Evolutionary conservation across 345 rosid genomes (phyloP).

Genomic region (Arabis alpina): DNA sequence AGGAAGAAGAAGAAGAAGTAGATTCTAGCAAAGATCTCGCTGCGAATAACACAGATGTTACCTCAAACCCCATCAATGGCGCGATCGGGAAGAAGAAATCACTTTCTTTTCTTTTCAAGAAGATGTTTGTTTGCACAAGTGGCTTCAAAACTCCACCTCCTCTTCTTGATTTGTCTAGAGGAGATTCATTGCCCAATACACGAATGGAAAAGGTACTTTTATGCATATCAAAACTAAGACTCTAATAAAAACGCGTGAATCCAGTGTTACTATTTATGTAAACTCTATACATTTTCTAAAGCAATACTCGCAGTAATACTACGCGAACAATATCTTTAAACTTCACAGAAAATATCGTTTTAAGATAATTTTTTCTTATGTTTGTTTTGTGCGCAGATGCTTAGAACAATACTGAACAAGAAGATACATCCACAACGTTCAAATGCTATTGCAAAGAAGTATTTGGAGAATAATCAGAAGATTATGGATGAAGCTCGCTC

Average conservation of each 20-base stretch:
- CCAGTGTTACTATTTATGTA: background rate
- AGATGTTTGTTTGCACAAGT: slow-evolving; percentile 62
- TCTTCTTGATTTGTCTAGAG: slow-evolving; percentile 44
- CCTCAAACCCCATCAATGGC: slow-evolving; percentile 23
- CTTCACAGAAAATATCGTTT: too few species aligned
- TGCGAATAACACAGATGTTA: slow-evolving; percentile 30
- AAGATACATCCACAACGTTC: slow-evolving; percentile 68
- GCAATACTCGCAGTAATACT: too few species aligned
- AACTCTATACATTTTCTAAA: slow-evolving; percentile 1
- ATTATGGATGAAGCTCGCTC: slow-evolving; percentile 43
- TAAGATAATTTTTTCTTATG: too few species aligned
- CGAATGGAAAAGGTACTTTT: slow-evolving; percentile 66
- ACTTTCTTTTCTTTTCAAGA: slow-evolving; percentile 66
- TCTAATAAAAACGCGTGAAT: background rate
- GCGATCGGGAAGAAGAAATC: slow-evolving; percentile 50
- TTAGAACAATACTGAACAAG: slow-evolving; percentile 69
- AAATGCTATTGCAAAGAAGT: slow-evolving; percentile 45
- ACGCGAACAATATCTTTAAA: too few species aligned
- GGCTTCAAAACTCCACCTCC: slow-evolving; percentile 58
- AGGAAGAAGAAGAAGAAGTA: slow-evolving; percentile 38
- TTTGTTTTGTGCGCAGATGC: slow-evolving; percentile 45
- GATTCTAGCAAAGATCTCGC: slow-evolving; percentile 37
- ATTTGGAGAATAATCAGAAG: slow-evolving; percentile 46
- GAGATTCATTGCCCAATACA: slow-evolving; percentile 61
- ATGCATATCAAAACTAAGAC: too few species aligned